phyloP scores from a whole-genome alignment of 805 yeast species.

The Pichia nakasei region DNA sequence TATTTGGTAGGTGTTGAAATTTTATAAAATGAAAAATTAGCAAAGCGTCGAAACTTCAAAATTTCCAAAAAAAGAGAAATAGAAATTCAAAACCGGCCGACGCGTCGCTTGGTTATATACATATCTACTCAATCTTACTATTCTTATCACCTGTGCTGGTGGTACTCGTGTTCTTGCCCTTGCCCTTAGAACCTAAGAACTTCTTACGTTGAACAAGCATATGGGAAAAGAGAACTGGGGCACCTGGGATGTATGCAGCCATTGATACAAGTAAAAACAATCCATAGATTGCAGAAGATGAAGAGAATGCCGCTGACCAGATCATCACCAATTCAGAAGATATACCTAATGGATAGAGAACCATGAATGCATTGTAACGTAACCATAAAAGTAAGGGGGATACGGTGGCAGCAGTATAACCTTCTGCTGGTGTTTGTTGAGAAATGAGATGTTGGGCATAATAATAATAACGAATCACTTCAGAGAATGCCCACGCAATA shows the following conservation, averaged over 20 bases:
- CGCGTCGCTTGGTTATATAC: too few relatives aligned
- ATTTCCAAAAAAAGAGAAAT: too few relatives aligned
- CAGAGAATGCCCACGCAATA: slow-evolving; percentile 91
- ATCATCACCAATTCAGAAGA: slow-evolving; percentile 69
- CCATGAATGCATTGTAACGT: slow-evolving; percentile 75
- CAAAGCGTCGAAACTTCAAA: too few relatives aligned
- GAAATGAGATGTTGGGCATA: slow-evolving; percentile 58
- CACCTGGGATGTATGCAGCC: slow-evolving; percentile 74
- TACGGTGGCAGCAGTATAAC: slow-evolving; percentile 30
- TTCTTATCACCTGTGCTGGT: neutral
- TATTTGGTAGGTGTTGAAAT: neutral
- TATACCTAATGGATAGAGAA: slow-evolving; percentile 90
- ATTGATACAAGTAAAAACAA: slow-evolving; percentile 48
- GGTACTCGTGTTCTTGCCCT: too few relatives aligned
- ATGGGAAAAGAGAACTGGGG: slow-evolving; percentile 74
- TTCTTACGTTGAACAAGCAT: slow-evolving; percentile 73
- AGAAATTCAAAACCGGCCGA: too few relatives aligned
- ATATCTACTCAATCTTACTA: too few relatives aligned
- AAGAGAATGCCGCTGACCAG: slow-evolving; percentile 46
- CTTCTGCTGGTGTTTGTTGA: neutral
- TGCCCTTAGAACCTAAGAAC: too few relatives aligned
- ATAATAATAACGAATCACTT: slow-evolving; percentile 78
- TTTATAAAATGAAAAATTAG: too few relatives aligned
- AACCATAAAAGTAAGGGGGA: slow-evolving; percentile 62
- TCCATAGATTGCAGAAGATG: slow-evolving; percentile 39